phyloP scores from a whole-genome alignment of 2,329 filamentous ascomycete genomes.

The Bipolaris gigantea region DNA sequence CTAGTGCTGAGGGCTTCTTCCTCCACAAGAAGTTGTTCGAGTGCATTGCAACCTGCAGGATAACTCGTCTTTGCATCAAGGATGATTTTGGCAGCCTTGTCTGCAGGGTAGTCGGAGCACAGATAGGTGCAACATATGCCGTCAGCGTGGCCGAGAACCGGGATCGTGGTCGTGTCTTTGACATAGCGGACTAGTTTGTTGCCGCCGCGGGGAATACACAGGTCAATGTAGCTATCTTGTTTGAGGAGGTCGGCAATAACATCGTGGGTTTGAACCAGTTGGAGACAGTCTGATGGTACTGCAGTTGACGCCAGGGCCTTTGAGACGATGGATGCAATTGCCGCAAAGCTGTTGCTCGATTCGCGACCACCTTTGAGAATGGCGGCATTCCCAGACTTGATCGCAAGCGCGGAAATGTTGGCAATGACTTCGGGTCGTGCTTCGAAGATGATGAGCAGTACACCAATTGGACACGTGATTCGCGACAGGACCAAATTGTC shows the following conservation, averaged over 20 bases:
- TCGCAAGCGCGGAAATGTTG: constrained; percentile 92
- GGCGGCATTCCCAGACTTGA: constrained; percentile 96
- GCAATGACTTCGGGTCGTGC: constrained; percentile 97
- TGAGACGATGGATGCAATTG: constrained; percentile 85
- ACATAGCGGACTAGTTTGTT: constrained; percentile 90
- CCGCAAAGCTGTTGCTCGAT: constrained; percentile 90
- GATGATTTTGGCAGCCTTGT: constrained; percentile 73
- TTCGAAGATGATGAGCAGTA: constrained; percentile 98
- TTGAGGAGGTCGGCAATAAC: constrained; percentile 84
- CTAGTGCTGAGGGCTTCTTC: constrained; percentile 66
- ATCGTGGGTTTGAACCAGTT: constrained; percentile 92
- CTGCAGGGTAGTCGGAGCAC: constrained; percentile 72
- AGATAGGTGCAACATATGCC: constrained; percentile 88
- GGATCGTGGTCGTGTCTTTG: constrained; percentile 88
- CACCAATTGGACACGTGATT: constrained; percentile 91
- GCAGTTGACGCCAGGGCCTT: constrained; percentile 69
- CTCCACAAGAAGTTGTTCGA: constrained; percentile 91
- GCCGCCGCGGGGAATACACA: constrained; percentile 89
- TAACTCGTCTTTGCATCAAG: constrained; percentile 94
- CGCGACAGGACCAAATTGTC: constrained; percentile 83
- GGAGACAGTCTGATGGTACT: constrained; percentile 84
- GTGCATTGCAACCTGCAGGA: constrained; percentile 89
- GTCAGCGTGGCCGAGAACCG: constrained; percentile 93
- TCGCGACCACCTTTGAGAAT: constrained; percentile 98
- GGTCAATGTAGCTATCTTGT: constrained; percentile 85